phyloP scores from a whole-genome alignment of 2,329 filamentous ascomycete species.

The Penicillium sp. region DNA sequence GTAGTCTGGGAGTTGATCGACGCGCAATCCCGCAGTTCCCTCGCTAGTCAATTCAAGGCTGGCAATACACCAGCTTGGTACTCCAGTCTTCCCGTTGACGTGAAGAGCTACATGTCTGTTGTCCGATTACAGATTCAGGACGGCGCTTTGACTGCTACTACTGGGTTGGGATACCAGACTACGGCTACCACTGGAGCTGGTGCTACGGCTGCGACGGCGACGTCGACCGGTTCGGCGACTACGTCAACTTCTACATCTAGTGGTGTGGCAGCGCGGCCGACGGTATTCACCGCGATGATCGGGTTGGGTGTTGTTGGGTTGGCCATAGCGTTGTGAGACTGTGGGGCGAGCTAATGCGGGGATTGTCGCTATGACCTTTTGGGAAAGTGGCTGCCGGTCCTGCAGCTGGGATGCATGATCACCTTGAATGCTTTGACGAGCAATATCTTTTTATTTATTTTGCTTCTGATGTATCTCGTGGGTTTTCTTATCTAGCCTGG shows the following conservation, averaged over 20 bases:
- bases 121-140: constrained; percentile 31
- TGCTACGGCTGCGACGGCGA: not conserved
- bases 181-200: not conserved
- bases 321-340: constrained; percentile 20
- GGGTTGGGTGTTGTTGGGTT: constrained; percentile 26
- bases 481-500: not conserved
- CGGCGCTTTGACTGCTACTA: constrained; percentile 29
- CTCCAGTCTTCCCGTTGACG: constrained; percentile 27
- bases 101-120: constrained; percentile 34
- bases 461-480: not conserved
- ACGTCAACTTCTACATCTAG: constrained; percentile 18
- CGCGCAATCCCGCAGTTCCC: constrained; percentile 28
- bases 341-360: not conserved
- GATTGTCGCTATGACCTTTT: not conserved
- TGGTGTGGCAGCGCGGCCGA: constrained; percentile 18
- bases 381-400: constrained; percentile 4
- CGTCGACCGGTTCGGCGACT: constrained; percentile 5
- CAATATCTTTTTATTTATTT: too few species aligned
- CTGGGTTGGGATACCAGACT: constrained; percentile 17
- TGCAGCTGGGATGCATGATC: constrained; percentile 2
- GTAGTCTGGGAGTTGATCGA: constrained; percentile 32
- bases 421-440: not conserved
- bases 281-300: constrained; percentile 18
- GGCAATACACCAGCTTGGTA: constrained; percentile 37
- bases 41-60: constrained; percentile 33